Base-by-base conservation (phyloP, 2,329 filamentous ascomycete genomes). In the Colletotrichum theobromicola region DNA sequence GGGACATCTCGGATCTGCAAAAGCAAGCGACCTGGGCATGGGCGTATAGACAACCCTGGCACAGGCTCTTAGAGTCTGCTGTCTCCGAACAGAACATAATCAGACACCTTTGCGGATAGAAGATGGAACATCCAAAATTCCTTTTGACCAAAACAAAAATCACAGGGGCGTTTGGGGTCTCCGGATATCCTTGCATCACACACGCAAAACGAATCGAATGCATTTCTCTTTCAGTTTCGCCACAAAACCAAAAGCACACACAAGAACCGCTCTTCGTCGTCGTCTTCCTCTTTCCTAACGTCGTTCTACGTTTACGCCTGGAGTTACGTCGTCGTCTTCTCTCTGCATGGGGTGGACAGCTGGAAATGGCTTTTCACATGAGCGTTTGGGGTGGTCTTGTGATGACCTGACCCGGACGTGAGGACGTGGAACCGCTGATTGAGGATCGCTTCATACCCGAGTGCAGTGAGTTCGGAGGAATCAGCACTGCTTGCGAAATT, bases 111-210 rank as follows among this genome's bases (percentile, higher is more conserved):
- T 90, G 90, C 90, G 91, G 92, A 92, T 93, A 93, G 91, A 93
- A 92, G 91, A 93, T 91, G 90, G 90, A 91, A 86, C 88, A 88
- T 87, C 84, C 85, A 87, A 88, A 86, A 87, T 82, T 86, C 87
- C 85, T 87, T 67, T 58, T 87, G 85, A 86, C 88, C 87, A 88
- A 84, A 88, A 66, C 70, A 69, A 69, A 60, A 62, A 61, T 61
- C 62, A 85, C 86, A 88, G 87, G 91, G 92, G 93, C 92, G 93
- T 94, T 92, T 90, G 89, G 91, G 89, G 88, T 92, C 83, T 86
- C 93, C 93, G 93, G 93, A 94, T 94, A 94, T 94, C 93, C 70
- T 94, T 91, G 92, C 93, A 93, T 92, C 88, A 89, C 81, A 28
- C 46, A 55, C 65, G 42, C 78, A 67, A 46, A 46, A 55, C 32